Evolutionary conservation across 805 yeast genomes (phyloP), one percentile per base, ranked within the genome.

Genomic region (Priceomyces castillae): DNA sequence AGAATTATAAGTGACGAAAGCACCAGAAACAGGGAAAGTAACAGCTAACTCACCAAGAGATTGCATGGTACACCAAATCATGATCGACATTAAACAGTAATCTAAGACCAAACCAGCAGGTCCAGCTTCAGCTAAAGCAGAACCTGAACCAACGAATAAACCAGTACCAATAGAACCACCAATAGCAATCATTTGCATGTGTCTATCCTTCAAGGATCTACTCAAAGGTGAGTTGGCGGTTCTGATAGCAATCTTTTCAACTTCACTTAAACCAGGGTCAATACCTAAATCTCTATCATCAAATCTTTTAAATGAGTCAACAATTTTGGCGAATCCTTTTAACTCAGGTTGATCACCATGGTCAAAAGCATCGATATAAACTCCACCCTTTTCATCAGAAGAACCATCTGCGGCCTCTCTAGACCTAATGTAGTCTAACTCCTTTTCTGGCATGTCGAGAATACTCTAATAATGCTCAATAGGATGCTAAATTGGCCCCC

Each of bases 151-250:
- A 25, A 88, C 84, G 48, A 88, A 80, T 40, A 88, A 70, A 57
- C 94, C 95, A 7, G 92, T 83, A 53, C 95, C 96, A 52, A 87
- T 86, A 46, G 85, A 77, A 34, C 92, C 90, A 51, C 92, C 94
- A 48, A 86, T 71, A 40, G 94, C 90, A 65, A 86, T 86, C 88
- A 85, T 82, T 47, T 83, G 81, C 51, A 86, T 64, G 59, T 86
- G 92, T 57, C 90, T 73, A 34, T 78, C 75, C 53, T 77, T 80
- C 40, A 83, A 68, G 7, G 72, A 59, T 50, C 84, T 67, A 28
- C 73, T 62, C 44, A 76, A 64, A 12, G 81, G 81, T 38, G 80
- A 64, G 50, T 67, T 70, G 19, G 80, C 74, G 19, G 81, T 69
- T 41, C 57, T 56, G 35, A 67, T 57, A 37, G 73, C 73, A 14